Base-by-base conservation (phyloP, 805 yeast genomes). In the Hanseniaspora hatyaiensis region DNA sequence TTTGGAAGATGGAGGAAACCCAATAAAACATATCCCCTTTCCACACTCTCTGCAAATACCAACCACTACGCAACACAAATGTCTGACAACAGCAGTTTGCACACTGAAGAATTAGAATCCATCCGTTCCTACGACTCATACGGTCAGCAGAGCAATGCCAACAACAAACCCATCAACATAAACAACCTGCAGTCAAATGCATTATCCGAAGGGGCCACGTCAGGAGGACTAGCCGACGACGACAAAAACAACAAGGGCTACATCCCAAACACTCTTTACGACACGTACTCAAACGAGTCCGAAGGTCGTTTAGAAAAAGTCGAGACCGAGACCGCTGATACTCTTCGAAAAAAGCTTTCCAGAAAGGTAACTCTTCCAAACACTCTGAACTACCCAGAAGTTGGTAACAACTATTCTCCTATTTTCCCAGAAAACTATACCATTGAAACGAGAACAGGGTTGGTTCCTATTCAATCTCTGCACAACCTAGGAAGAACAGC, bases 401-500 rank as follows among this genome's bases (percentile, higher is more conserved):
- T 59, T 32, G 51, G 72, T 73, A 52, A 82, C 89, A 13, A 40
- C 22, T 40, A 47, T 16, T n/a, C 50, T 2, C 45, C 45, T 12
- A 80, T 86, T 30, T 87, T 87, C 70, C 96, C 96, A 8, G 96
- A 87, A 68, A 95, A 87, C 61, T 87, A 84, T 61, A 82, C 87
- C 6, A 54, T 87, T 62, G 96, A 87, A 67, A 87, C 96, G 0
- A 72, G 73, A 46, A 84, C 95, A 5, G 96, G 96, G 53, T 68
- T 87, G 47, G 96, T 87, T 12, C 92, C 89, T 1, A 83, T 80
- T 1, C 67, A 76, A 36, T 81, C 94, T 1, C 67, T 86, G 54
- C 81, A 73, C 39, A 69, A 72, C 8, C 52, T 84, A 29, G 92
- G 94, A 30, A 73, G 92, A 59, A 16, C 41, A 3, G 23, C 33